Conservation (phyloP, 192 early-diverging fungal species). For the Backusella tuberculispora region DNA sequence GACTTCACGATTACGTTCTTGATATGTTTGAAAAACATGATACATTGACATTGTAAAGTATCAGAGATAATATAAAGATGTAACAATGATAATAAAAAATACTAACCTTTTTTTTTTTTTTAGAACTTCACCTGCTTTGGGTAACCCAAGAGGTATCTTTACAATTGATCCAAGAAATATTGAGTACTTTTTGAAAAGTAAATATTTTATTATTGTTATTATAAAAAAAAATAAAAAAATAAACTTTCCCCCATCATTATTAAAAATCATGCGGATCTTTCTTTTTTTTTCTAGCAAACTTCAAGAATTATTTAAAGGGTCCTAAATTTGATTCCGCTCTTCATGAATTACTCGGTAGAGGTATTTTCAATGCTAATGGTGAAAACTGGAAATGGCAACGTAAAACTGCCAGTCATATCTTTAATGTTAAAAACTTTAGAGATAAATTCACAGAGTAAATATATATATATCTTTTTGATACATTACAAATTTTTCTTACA, state of each 20-base stretch:
- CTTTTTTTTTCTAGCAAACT: constrained; percentile 29
- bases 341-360: constrained; percentile 62
- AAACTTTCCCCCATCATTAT: not conserved
- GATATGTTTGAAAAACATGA: constrained; percentile 26
- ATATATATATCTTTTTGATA: not conserved
- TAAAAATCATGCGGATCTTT: not conserved
- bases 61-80: not conserved
- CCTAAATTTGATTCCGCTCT: constrained; percentile 45
- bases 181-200: constrained; percentile 45
- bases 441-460: constrained; percentile 43
- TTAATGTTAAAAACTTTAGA: constrained; percentile 44
- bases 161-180: constrained; percentile 39
- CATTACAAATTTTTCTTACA: not conserved
- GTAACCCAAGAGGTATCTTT: constrained; percentile 25
- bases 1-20: constrained; percentile 19
- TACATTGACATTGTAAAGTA: constrained; percentile 22
- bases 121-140: constrained; percentile 27
- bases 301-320: constrained; percentile 45
- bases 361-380: constrained; percentile 76
- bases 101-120: not conserved
- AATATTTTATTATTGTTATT: not conserved
- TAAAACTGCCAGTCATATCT: constrained; percentile 48
- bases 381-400: constrained; percentile 63
- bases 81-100: too few species aligned
- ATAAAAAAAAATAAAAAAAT: not conserved